phyloP scores from a whole-genome alignment of 75 land plant genomes.

The Picea sitchensis region DNA sequence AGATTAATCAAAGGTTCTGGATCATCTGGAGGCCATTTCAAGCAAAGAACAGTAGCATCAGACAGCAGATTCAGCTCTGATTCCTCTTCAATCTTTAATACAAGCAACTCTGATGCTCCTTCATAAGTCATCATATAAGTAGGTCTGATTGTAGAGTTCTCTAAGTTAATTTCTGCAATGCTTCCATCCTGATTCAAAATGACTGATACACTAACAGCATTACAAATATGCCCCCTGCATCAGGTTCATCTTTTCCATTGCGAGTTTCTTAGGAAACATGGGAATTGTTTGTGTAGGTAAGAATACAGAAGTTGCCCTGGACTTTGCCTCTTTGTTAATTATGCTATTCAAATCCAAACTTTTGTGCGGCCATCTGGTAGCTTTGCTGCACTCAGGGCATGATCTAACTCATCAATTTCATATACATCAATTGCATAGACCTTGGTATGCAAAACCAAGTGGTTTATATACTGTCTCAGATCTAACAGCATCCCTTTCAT shows the following conservation, averaged over 20 bases:
- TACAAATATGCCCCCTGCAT: constrained; percentile 69
- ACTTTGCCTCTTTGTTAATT: constrained; percentile 79
- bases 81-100: constrained; percentile 81
- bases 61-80: constrained; percentile 69
- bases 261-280: constrained; percentile 95
- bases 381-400: constrained; percentile 88
- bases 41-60: constrained; percentile 76
- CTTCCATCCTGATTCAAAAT: constrained; percentile 82
- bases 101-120: constrained; percentile 76
- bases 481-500: too few relatives aligned
- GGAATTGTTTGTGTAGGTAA: constrained; percentile 82
- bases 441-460: constrained; percentile 19
- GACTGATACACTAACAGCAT: constrained; percentile 81
- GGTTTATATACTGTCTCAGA: too few relatives aligned
- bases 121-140: constrained; percentile 95
- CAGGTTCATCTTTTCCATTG: constrained; percentile 88
- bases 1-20: background rate
- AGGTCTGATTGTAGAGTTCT: constrained; percentile 72
- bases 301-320: constrained; percentile 87
- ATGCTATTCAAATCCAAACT: constrained; percentile 57
- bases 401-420: constrained; percentile 99
- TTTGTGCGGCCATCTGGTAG: constrained; percentile 89
- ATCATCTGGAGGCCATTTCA: constrained; percentile 54
- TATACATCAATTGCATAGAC: constrained; percentile 98
- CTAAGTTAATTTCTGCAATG: constrained; percentile 75